These are phyloP conservation scores for Serendipita sp. DNA, from an alignment of 768 basidiomycete species.

Conservation along the genomic window DNA sequence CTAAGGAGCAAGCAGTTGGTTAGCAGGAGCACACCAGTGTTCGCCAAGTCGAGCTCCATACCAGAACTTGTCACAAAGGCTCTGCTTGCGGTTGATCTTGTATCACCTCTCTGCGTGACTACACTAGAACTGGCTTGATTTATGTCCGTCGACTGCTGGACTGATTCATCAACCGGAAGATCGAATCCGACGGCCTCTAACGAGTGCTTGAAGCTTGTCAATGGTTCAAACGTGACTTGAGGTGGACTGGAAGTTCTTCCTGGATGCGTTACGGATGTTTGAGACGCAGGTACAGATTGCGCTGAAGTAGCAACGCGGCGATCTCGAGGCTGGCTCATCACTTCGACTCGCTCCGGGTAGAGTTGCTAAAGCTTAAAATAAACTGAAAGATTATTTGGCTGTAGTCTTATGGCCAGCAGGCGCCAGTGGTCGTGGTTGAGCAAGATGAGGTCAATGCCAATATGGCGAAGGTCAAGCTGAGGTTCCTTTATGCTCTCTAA, in stretches of 20 bases:
- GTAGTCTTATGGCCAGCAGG: too few relatives aligned
- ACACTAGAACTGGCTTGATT: neutral
- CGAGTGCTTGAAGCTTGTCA: constrained; percentile 2
- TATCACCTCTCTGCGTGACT: too few relatives aligned
- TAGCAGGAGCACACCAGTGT: neutral
- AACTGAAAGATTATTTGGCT: too few relatives aligned
- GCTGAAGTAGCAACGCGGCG: neutral
- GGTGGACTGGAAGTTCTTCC: neutral
- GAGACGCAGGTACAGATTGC: neutral
- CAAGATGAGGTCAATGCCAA: too few relatives aligned
- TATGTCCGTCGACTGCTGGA: neutral
- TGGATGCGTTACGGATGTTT: neutral
- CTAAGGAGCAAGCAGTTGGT: neutral
- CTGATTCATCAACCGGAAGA: neutral
- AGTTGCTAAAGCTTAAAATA: neutral
- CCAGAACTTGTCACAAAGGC: neutral
- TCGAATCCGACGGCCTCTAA: neutral
- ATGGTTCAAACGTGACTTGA: constrained; percentile 4
- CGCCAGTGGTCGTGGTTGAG: too few relatives aligned
- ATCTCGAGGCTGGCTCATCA: constrained; percentile 6
- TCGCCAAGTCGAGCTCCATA: neutral
- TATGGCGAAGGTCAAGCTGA: too few relatives aligned
- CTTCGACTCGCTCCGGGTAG: neutral
- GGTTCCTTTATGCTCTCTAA: too few relatives aligned
- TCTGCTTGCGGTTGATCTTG: neutral